Evolutionary conservation across 2,329 filamentous ascomycete species (phyloP), one percentile per base, ranked within the genome.

Genomic region (Penicillium sp.): DNA sequence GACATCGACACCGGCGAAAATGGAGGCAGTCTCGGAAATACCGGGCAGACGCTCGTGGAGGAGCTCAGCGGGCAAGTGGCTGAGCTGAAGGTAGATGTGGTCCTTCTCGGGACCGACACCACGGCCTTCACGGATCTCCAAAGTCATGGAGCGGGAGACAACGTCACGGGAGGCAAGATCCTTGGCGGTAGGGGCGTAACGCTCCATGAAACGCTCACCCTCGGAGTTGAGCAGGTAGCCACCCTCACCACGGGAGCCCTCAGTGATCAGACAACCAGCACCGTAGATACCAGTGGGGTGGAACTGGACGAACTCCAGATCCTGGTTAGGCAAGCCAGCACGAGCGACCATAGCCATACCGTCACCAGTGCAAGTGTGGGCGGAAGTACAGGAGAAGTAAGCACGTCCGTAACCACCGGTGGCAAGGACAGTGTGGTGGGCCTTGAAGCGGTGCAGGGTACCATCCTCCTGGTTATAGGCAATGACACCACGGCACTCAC

Each of bases 291-390:
- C 93, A 64, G 93, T 97, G 53, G 93, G 93, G 77, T 99, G 93
- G 85, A 99, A 99, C 79, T 99, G 93, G 60, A 99, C 94, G 78
- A 99, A 99, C 76, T 99, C 94, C 61, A 97, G 84, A 87, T 99
- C 94, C 81, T 99, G 94, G 84, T 96, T 96, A 68, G 94, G 93
- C 38, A 99, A 88, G 75, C 94, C 94, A 59, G 94, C 94, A 80
- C 94, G 91, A 66, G 93, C 90, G 70, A 97, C 93, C 94, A 99
- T 97, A 65, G 94, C 94, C 90, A 96, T 97, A 74, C 94, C 94
- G 73, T 99, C 94, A 84, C 94, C 94, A 60, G 94, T 99, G 78
- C 93, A 97, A 61, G 94, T 97, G 80, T 99, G 94, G 43, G 94
- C 94, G 47, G 92, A 97, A 49, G 94, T 99, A 79, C 93, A 97